Evolutionary conservation across 2,329 filamentous ascomycete genomes (phyloP).

Genomic region (Penicillium sp.): DNA sequence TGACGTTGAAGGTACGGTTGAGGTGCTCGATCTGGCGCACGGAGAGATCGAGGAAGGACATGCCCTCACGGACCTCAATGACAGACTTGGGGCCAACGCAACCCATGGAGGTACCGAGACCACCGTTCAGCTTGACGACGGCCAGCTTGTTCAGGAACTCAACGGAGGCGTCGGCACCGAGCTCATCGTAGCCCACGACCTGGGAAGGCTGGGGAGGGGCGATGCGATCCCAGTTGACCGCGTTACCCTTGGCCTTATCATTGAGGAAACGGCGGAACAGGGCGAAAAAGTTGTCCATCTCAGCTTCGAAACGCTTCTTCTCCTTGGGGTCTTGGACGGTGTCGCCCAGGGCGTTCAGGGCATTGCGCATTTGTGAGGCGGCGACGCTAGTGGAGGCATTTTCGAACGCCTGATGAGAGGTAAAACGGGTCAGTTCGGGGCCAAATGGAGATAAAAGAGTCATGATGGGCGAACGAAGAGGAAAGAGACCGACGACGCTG

Average conservation of each 20-base stretch:
- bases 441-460: neutral
- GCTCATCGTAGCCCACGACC: constrained; percentile 90
- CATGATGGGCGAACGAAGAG: neutral
- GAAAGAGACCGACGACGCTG: neutral
- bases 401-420: constrained; percentile 76
- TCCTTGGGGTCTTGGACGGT: constrained; percentile 74
- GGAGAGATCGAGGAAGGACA: constrained; percentile 99
- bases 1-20: constrained; percentile 95
- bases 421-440: constrained; percentile 8
- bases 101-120: constrained; percentile 98
- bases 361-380: constrained; percentile 98
- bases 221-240: constrained; percentile 95
- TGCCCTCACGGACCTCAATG: constrained; percentile 98
- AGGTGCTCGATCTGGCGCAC: constrained; percentile 99
- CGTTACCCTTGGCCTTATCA: constrained; percentile 97
- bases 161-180: constrained; percentile 85
- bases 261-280: constrained; percentile 98
- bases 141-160: constrained; percentile 96
- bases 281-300: constrained; percentile 99
- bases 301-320: constrained; percentile 87
- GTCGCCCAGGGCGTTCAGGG: constrained; percentile 87
- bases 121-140: constrained; percentile 98
- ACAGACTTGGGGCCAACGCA: constrained; percentile 99
- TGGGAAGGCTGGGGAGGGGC: constrained; percentile 88
- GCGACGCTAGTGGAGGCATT: constrained; percentile 98